Base-by-base conservation (phyloP, 192 early-diverging fungal species). In the Jimgerdemannia lactiflua region DNA sequence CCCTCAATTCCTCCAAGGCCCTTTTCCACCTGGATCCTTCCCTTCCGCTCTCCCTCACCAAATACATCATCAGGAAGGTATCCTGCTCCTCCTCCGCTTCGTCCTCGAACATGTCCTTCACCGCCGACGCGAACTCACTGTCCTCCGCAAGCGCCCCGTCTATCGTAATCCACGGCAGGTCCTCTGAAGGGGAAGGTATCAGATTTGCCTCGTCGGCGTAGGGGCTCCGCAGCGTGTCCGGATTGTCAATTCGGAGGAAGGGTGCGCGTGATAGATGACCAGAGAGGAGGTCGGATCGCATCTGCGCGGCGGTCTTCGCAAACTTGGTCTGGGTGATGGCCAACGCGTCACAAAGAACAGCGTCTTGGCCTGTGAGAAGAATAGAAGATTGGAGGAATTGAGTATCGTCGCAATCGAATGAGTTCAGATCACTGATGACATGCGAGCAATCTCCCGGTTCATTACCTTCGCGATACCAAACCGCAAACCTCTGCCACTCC, bases 401-500 rank as follows among this genome's bases (percentile, higher is more conserved):
- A 4, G 70, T 20, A 59, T 69, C 18, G 11, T 10, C 2, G 19
- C 18, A 39, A 8, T 9, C 7, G 29, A 4, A 10, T 65, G 64
- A 39, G 4, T 63, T 0, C 43, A 4, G 10, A 41, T 69, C 3
- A 41, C 43, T n/a, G 64, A 75, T 42, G 6, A 43, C 39, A 49
- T 40, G 29, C 18, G 41, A 74, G 17, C 70, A 29, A 70, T 14
- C 41, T 42, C 43, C 42, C 42, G 8, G 7, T 49, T 72, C 41
- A 4, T 68, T 81, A 85, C 86, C 86, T 65, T 69, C 43, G 4
- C 91, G 83, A 75, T 92, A 92, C 63, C 79, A 72, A 3, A 85
- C 64, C 1, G 89, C 85, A 78, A 82, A 79, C 41, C 70, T 74
- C 39, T 87, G 84, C 64, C 84, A 86, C 8, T 68, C 71, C 4